Percentiles rank a stretch among this genome's conserved stretches.
Conservation (phyloP, 78 protist genomes). For the Dictyostelium citrinum region DNA sequence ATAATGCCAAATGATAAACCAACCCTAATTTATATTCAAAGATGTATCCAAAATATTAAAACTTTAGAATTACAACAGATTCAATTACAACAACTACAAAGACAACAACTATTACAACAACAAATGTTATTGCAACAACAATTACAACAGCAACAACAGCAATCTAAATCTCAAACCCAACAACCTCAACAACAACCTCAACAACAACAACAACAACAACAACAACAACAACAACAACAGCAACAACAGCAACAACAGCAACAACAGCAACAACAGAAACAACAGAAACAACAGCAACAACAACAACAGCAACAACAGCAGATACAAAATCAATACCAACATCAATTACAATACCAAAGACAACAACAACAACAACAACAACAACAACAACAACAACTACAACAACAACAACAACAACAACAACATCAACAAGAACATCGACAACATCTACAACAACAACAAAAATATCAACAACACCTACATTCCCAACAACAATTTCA, state of each 20-base stretch:
- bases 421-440: not conserved
- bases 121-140: not conserved
- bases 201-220: not conserved
- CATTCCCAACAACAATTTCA: not conserved
- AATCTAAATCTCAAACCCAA: not conserved
- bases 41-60: constrained; percentile 14
- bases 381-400: not conserved
- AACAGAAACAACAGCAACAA: not conserved
- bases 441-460: not conserved
- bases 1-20: constrained; percentile 73
- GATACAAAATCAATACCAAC: not conserved
- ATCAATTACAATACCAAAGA: not conserved
- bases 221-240: not conserved
- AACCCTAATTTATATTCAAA: constrained; percentile 29
- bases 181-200: not conserved
- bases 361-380: not conserved
- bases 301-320: not conserved
- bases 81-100: not conserved
- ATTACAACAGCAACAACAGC: not conserved
- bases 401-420: not conserved
- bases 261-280: not conserved
- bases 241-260: not conserved
- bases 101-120: not conserved
- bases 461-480: no score
- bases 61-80: not conserved